Conservation (phyloP, 768 basidiomycete species). For the Suillus luteus region DNA sequence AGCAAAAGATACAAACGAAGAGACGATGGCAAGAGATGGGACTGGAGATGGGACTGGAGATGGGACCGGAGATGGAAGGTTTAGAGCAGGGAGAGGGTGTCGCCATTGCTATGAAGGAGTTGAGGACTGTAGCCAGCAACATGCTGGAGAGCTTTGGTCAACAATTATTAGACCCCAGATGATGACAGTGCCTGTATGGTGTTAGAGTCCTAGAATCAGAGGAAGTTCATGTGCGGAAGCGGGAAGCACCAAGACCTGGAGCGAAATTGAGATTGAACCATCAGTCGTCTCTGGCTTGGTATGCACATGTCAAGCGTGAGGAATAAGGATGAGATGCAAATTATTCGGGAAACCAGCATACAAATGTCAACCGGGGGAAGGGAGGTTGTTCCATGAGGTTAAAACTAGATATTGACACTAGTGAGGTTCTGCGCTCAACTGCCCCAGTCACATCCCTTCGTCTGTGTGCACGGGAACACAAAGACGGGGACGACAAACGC, state of each 20-base stretch:
- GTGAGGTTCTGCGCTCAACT: not conserved
- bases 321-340: not conserved
- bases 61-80: not conserved
- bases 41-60: not conserved
- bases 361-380: not conserved
- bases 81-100: not conserved
- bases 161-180: not conserved
- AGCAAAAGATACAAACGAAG: no score
- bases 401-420: not conserved
- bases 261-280: not conserved
- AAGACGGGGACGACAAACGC: not conserved
- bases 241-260: not conserved
- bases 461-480: not conserved
- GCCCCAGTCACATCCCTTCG: not conserved
- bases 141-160: not conserved
- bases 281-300: no score
- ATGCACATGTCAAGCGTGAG: not conserved
- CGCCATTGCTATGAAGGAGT: not conserved
- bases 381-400: not conserved
- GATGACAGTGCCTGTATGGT: not conserved
- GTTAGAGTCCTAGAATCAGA: not conserved
- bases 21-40: not conserved
- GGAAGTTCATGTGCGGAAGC: not conserved
- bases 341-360: not conserved
- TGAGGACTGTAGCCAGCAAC: not conserved